Percentiles rank a stretch among this genome's conserved stretches.
Conservation (phyloP, 2,329 filamentous ascomycete genomes). For the Ophiostoma piceae region DNA sequence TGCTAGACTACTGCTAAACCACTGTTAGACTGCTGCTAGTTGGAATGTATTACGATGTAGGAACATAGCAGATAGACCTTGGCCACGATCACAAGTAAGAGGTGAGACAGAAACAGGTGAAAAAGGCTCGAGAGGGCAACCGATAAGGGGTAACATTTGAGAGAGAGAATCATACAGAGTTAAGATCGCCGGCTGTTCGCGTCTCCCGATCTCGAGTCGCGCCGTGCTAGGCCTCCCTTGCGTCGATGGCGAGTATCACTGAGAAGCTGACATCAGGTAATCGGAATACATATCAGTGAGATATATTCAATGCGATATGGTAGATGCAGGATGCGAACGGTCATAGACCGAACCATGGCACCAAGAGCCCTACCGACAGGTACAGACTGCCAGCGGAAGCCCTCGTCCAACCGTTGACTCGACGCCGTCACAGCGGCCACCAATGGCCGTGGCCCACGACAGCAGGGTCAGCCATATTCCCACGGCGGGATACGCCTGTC, state of each 20-base stretch:
- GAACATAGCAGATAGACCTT: too few species aligned
- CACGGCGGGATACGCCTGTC: neutral
- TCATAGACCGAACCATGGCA: neutral
- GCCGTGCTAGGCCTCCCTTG: conserved; percentile 4
- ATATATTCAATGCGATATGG: neutral
- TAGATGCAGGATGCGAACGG: neutral
- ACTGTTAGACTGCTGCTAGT: neutral
- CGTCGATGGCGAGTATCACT: neutral
- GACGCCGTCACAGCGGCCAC: conserved; percentile 5
- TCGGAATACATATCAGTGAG: neutral
- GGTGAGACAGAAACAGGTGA: neutral
- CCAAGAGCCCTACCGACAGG: neutral
- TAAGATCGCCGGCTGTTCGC: conserved; percentile 1
- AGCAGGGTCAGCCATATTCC: neutral
- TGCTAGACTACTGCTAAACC: neutral
- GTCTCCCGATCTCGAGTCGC: conserved; percentile 6
- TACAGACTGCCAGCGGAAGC: neutral
- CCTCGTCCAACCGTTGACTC: neutral
- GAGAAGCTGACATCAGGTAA: neutral
- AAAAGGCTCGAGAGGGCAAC: neutral
- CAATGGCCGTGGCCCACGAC: conserved; percentile 17
- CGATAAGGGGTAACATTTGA: neutral
- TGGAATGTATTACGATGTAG: neutral
- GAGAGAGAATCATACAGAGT: neutral
- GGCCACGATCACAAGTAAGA: neutral